phyloP scores from a whole-genome alignment of 2,329 filamentous ascomycete genomes.

The Cordyceps tenuipes region DNA sequence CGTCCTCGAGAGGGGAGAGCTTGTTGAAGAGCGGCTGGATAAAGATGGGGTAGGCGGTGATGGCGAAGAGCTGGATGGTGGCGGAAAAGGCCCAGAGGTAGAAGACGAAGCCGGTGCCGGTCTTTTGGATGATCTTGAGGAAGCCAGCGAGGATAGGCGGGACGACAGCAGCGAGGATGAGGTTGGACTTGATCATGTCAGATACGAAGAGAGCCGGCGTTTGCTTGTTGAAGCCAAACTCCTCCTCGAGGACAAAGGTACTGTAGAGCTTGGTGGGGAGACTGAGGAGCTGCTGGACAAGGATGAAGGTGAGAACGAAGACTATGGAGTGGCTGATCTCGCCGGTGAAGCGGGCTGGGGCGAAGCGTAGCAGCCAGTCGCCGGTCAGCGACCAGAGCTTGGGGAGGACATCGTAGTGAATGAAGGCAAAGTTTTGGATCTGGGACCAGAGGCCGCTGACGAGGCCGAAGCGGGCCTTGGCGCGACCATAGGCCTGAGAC shows the following conservation, averaged over 20 bases:
- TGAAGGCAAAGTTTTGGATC: conserved; percentile 79
- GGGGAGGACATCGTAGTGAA: conserved; percentile 84
- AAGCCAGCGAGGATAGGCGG: conserved; percentile 87
- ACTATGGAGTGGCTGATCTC: conserved; percentile 91
- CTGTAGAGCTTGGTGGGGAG: conserved; percentile 83
- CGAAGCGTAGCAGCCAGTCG: conserved; percentile 61
- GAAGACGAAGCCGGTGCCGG: conserved; percentile 92
- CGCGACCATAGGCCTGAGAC: conserved; percentile 89
- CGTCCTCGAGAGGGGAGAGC: conserved; percentile 81
- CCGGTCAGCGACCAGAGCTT: conserved; percentile 84
- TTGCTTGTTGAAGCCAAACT: conserved; percentile 99
- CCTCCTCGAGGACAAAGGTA: conserved; percentile 92
- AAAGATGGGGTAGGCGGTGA: conserved; percentile 89
- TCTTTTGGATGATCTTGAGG: conserved; percentile 88
- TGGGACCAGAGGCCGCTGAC: conserved; percentile 75
- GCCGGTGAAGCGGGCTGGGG: conserved; percentile 71
- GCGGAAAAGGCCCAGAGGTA: conserved; percentile 94
- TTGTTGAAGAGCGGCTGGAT: conserved; percentile 98
- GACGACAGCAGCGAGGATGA: conserved; percentile 69
- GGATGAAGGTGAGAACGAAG: conserved; percentile 80
- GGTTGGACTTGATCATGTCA: conserved; percentile 86
- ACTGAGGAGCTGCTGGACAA: conserved; percentile 71
- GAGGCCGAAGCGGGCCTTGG: conserved; percentile 86
- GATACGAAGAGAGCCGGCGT: conserved; percentile 79
- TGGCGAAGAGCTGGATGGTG: conserved; percentile 83